These are phyloP conservation scores for Graphiopsis chlorocephala DNA, from an alignment of 2,329 filamentous ascomycete species.

Conservation along the genomic window DNA sequence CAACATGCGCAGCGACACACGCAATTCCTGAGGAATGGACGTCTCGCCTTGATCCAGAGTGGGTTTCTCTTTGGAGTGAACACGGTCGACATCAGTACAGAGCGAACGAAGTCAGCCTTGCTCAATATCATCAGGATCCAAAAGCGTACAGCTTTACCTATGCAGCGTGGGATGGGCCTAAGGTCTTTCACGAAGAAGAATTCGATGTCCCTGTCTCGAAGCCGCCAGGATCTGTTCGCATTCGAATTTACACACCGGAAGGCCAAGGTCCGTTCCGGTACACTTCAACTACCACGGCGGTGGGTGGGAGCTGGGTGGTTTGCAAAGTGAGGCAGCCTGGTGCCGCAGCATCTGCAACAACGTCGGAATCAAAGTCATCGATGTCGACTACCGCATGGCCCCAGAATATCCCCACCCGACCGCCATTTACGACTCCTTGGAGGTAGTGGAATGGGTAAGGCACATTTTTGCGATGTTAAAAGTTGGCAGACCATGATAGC, in stretches of 20 bases:
- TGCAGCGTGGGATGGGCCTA: neutral
- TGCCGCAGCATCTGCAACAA: conserved; percentile 37
- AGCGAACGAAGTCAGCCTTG: neutral
- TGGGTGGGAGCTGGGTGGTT: conserved; percentile 40
- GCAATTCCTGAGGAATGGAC: neutral
- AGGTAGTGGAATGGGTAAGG: conserved; percentile 39
- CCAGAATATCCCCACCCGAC: conserved; percentile 49
- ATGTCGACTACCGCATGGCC: conserved; percentile 49
- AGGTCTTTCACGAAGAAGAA: neutral
- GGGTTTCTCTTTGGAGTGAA: neutral
- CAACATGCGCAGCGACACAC: neutral
- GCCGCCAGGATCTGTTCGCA: neutral
- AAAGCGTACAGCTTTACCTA: neutral
- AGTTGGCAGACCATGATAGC: neutral
- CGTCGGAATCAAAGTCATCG: conserved; percentile 41
- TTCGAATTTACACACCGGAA: neutral
- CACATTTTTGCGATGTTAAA: neutral
- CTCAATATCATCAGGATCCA: neutral
- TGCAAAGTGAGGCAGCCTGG: conserved; percentile 39
- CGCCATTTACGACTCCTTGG: conserved; percentile 46
- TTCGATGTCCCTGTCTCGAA: neutral
- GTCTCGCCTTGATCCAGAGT: neutral
- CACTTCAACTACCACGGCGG: conserved; percentile 36
- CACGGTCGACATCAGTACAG: neutral
- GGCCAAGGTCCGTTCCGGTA: neutral